Evolutionary conservation across 371 early-diverging fungal species (phyloP).

Genomic region (Rhizopus microsporus): DNA sequence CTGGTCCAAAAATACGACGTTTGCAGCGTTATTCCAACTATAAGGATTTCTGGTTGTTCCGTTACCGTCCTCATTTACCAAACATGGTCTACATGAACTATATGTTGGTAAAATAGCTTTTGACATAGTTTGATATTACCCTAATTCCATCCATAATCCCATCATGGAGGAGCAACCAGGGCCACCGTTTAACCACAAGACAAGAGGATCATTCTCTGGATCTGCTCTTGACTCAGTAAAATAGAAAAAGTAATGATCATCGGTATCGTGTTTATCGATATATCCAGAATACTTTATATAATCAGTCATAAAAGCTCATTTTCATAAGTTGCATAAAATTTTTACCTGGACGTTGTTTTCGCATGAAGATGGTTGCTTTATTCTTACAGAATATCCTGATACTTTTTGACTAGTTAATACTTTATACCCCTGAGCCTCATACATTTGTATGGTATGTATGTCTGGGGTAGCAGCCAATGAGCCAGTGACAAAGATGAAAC

Average conservation of each 20-base stretch:
- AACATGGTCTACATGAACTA: conserved; percentile 54
- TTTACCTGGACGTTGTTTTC: conserved; percentile 32
- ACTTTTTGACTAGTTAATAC: conserved; percentile 10
- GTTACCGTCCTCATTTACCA: conserved; percentile 58
- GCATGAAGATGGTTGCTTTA: conserved; percentile 33
- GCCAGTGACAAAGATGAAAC: too few relatives aligned
- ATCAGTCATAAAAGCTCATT: neutral
- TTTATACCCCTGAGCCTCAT: conserved; percentile 14
- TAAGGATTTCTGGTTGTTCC: conserved; percentile 58
- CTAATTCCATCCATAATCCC: conserved; percentile 84
- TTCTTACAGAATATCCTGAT: conserved; percentile 28
- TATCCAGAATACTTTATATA: conserved; percentile 33
- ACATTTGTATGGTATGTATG: neutral
- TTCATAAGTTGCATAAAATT: neutral
- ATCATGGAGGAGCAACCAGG: conserved; percentile 84
- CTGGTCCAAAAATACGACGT: conserved; percentile 85
- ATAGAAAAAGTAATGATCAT: conserved; percentile 81
- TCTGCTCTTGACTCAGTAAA: conserved; percentile 83
- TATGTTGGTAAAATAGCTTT: neutral
- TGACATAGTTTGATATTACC: conserved; percentile 9
- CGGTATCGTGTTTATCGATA: conserved; percentile 33
- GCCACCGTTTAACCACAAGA: conserved; percentile 86
- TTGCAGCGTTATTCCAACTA: conserved; percentile 84
- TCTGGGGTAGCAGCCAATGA: too few relatives aligned
- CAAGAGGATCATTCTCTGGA: conserved; percentile 73